These are phyloP conservation scores for Aphanomyces cochlioides DNA, from an alignment of 352 stramenopile species.

Conservation along the genomic window DNA sequence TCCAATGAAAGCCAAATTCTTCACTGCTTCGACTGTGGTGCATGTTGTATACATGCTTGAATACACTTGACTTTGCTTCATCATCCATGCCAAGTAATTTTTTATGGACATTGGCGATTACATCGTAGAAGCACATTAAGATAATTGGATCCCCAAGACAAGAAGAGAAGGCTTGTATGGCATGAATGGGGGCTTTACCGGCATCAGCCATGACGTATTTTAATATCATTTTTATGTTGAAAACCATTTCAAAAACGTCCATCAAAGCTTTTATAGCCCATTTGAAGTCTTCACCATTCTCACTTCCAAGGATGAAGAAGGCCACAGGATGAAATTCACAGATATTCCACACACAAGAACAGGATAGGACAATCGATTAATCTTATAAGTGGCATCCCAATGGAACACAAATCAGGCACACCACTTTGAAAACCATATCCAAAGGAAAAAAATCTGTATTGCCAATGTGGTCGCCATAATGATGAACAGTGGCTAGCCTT, in stretches of 20 bases:
- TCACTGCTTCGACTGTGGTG: background rate
- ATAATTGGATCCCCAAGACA: background rate
- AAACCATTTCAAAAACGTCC: background rate
- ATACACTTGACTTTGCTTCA: background rate
- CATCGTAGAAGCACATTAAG: constrained; percentile 1
- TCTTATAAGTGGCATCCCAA: constrained; percentile 20
- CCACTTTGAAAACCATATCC: background rate
- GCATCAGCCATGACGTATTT: background rate
- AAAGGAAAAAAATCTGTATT: background rate
- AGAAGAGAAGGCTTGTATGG: background rate
- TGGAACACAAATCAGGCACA: constrained; percentile 8
- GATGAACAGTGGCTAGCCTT: background rate
- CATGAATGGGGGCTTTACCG: background rate
- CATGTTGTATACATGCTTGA: background rate
- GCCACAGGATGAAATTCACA: constrained; percentile 1
- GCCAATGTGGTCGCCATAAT: background rate
- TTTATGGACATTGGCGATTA: background rate
- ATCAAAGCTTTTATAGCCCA: background rate
- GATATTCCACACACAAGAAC: constrained; percentile 19
- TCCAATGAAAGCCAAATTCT: background rate
- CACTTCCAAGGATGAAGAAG: constrained; percentile 4
- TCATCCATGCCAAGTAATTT: background rate
- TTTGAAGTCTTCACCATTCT: background rate
- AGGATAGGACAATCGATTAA: constrained; percentile 12
- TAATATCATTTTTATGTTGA: background rate